Conservation (phyloP, 192 early-diverging fungal genomes). For the Dissophora ornata region DNA sequence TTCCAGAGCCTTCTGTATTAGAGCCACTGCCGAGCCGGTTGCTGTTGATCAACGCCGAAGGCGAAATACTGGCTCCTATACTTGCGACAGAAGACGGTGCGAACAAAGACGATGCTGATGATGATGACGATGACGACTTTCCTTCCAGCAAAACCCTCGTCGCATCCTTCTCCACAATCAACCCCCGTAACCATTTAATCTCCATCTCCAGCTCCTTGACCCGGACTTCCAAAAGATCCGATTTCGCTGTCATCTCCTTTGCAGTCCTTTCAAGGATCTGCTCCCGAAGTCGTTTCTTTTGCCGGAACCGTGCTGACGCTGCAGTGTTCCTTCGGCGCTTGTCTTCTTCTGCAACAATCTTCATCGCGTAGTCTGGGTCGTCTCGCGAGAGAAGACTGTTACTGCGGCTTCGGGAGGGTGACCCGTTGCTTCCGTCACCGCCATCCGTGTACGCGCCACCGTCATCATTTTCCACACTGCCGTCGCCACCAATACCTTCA, state of each 20-base stretch:
- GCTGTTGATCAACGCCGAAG: too few relatives aligned
- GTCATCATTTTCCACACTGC: conserved; percentile 8
- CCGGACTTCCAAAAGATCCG: conserved; percentile 78
- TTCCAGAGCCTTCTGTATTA: too few relatives aligned
- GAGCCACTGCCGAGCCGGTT: too few relatives aligned
- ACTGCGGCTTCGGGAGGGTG: background rate
- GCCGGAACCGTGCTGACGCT: conserved; percentile 93
- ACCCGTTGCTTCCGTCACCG: background rate
- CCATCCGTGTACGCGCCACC: background rate
- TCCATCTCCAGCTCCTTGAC: conserved; percentile 92
- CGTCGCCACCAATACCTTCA: background rate
- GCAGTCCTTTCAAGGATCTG: conserved; percentile 87
- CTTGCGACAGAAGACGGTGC: too few relatives aligned
- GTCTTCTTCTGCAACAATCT: conserved; percentile 73
- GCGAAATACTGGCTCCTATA: too few relatives aligned
- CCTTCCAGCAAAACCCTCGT: conserved; percentile 4
- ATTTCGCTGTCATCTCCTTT: conserved; percentile 82
- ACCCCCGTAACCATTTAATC: conserved; percentile 88
- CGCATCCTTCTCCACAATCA: conserved; percentile 63
- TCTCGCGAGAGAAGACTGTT: conserved; percentile 8
- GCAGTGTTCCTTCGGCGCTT: conserved; percentile 96
- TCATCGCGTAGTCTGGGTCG: conserved; percentile 38
- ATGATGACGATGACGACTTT: background rate
- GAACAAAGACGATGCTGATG: background rate
- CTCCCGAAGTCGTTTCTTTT: conserved; percentile 94